phyloP scores from a whole-genome alignment of 1,139 yeast species.

The Blastobotrys raffinosifermentans region DNA sequence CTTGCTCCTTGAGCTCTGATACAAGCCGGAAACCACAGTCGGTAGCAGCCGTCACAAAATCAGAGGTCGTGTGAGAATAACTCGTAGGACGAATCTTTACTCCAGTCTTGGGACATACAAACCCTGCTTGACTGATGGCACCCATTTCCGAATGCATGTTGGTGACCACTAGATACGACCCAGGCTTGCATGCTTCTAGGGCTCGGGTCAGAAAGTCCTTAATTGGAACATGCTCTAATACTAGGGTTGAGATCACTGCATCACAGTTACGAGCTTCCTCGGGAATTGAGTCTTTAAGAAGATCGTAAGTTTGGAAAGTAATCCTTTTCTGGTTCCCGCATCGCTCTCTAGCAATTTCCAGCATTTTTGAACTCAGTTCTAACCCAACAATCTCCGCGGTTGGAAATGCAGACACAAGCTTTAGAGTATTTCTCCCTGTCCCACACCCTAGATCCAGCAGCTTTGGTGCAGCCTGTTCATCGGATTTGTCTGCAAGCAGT shows the following conservation, averaged over 20 bases:
- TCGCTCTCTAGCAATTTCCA: slow-evolving; percentile 1
- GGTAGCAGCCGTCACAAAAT: neutral
- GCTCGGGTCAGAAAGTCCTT: neutral
- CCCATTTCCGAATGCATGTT: slow-evolving; percentile 7
- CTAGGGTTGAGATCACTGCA: slow-evolving; percentile 4
- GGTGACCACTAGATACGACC: slow-evolving; percentile 3
- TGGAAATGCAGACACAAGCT: neutral
- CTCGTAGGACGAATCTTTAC: slow-evolving; percentile 2
- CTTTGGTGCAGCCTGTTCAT: neutral
- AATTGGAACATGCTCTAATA: slow-evolving; percentile 4
- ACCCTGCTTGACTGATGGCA: slow-evolving; percentile 5
- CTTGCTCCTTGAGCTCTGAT: neutral
- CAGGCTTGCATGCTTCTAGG: neutral
- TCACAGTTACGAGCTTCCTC: neutral
- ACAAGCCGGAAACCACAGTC: slow-evolving; percentile 1
- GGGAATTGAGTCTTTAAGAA: neutral
- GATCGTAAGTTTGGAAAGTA: neutral
- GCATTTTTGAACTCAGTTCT: slow-evolving; percentile 4
- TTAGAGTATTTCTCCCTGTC: slow-evolving; percentile 4
- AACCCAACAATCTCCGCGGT: slow-evolving; percentile 1
- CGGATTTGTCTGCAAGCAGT: neutral
- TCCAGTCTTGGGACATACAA: slow-evolving; percentile 4
- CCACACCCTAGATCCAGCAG: slow-evolving; percentile 6
- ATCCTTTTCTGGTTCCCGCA: neutral
- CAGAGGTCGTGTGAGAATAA: slow-evolving; percentile 2